These are phyloP conservation scores for Leonotis leonurus DNA, from an alignment of 257 asterid genomes.

Conservation along the genomic window DNA sequence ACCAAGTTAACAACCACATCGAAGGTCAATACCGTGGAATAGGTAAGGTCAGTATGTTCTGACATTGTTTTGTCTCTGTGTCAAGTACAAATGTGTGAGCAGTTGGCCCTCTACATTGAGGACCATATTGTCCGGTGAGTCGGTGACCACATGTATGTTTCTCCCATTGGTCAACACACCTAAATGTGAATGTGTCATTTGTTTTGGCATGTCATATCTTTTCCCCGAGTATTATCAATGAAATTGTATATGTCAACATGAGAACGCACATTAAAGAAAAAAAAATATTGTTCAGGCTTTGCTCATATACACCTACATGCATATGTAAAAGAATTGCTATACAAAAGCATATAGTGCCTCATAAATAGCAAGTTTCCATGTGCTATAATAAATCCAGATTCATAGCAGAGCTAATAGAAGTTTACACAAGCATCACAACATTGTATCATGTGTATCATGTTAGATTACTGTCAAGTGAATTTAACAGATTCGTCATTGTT, in stretches of 20 bases:
- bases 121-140: slow-evolving; percentile 91
- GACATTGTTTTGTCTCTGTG: slow-evolving; percentile 66
- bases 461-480: background rate
- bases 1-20: slow-evolving; percentile 10
- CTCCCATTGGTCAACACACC: slow-evolving; percentile 95
- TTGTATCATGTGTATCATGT: slow-evolving; percentile 12
- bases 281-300: slow-evolving; percentile 7
- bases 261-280: slow-evolving; percentile 65
- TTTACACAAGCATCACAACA: background rate
- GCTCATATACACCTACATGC: too few relatives aligned
- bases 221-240: slow-evolving; percentile 81
- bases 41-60: slow-evolving; percentile 63
- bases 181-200: slow-evolving; percentile 97
- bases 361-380: background rate
- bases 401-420: background rate
- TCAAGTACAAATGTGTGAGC: slow-evolving; percentile 74
- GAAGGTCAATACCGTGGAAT: slow-evolving; percentile 54
- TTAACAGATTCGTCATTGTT: background rate
- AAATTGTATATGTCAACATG: slow-evolving; percentile 89
- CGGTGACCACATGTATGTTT: slow-evolving; percentile 74
- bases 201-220: slow-evolving; percentile 91
- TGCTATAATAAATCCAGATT: background rate
- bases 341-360: background rate
- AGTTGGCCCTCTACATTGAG: slow-evolving; percentile 96
- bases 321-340: background rate